Percentiles rank a stretch among this genome's conserved stretches.
phyloP scores from a whole-genome alignment of 2,329 filamentous ascomycete genomes.

The Aspergillus ochraceoroseus region DNA sequence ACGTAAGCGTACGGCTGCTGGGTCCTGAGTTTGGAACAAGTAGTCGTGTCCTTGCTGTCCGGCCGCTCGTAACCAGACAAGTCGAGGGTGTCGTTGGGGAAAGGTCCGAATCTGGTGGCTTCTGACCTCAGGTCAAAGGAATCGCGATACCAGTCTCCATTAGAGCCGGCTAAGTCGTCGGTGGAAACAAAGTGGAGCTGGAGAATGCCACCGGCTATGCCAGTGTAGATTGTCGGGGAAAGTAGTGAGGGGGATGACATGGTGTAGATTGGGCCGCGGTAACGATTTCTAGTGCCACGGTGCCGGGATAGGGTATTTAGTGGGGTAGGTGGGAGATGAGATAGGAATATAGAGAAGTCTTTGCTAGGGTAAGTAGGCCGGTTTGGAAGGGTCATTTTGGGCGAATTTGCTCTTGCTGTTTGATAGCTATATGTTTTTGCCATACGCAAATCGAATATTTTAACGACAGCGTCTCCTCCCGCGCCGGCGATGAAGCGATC shows the following conservation, averaged over 20 bases:
- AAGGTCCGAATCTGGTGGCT: not conserved
- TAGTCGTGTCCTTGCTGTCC: constrained; percentile 29
- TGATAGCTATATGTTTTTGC: constrained; percentile 34
- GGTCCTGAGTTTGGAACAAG: constrained; percentile 33
- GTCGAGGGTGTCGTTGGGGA: constrained; percentile 28
- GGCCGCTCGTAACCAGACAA: constrained; percentile 46
- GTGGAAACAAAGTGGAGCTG: constrained; percentile 44
- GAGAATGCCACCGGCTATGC: constrained; percentile 41
- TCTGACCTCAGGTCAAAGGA: constrained; percentile 27
- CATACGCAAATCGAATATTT: constrained; percentile 59
- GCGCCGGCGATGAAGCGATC: constrained; percentile 56
- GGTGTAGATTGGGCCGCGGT: constrained; percentile 45
- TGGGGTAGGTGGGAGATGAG: constrained; percentile 24
- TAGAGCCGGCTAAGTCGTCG: constrained; percentile 37
- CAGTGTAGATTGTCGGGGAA: constrained; percentile 45
- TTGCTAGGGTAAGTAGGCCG: constrained; percentile 21
- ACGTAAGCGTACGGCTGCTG: constrained; percentile 31
- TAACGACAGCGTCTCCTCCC: constrained; percentile 54
- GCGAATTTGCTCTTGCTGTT: constrained; percentile 21
- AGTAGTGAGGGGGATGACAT: constrained; percentile 44
- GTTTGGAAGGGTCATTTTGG: not conserved
- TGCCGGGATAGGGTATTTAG: constrained; percentile 3
- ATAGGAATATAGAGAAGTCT: constrained; percentile 44
- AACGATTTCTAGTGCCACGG: constrained; percentile 24
- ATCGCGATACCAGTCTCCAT: constrained; percentile 32